phyloP scores from a whole-genome alignment of 331 rosid species.

The Rosa hybrid region DNA sequence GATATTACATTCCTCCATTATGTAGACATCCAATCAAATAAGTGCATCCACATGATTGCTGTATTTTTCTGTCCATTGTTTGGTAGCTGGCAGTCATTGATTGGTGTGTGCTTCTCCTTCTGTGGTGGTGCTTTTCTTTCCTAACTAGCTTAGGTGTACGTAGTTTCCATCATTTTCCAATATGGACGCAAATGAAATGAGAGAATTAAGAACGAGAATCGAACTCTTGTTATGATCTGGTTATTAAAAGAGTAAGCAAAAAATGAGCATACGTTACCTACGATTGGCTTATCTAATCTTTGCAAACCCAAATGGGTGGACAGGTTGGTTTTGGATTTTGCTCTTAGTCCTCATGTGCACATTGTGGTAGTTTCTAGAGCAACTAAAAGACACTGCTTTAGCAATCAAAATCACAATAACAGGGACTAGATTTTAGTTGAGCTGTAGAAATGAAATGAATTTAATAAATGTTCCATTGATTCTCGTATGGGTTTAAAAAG shows the following conservation, averaged over 20 bases:
- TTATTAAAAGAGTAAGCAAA: background rate
- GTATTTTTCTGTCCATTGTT: background rate
- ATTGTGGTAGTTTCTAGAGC: background rate
- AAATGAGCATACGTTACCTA: background rate
- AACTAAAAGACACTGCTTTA: background rate
- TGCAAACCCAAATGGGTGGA: background rate
- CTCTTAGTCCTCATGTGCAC: background rate
- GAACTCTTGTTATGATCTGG: background rate
- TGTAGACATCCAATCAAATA: background rate
- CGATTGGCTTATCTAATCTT: background rate
- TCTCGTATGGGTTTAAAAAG: background rate
- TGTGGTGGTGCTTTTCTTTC: background rate
- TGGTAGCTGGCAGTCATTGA: background rate
- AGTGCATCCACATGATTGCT: slow-evolving; percentile 1
- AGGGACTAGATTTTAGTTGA: background rate
- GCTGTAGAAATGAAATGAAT: background rate
- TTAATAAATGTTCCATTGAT: background rate
- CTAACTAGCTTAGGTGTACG: background rate
- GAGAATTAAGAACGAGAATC: background rate
- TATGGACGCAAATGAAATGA: background rate
- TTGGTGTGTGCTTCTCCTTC: background rate
- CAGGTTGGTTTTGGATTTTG: background rate
- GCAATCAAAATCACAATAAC: background rate
- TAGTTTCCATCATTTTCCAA: background rate
- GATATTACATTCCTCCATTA: background rate